Evolutionary conservation across 106 monocot genomes (phyloP).

Genomic region (Platanthera guangdongensis): DNA sequence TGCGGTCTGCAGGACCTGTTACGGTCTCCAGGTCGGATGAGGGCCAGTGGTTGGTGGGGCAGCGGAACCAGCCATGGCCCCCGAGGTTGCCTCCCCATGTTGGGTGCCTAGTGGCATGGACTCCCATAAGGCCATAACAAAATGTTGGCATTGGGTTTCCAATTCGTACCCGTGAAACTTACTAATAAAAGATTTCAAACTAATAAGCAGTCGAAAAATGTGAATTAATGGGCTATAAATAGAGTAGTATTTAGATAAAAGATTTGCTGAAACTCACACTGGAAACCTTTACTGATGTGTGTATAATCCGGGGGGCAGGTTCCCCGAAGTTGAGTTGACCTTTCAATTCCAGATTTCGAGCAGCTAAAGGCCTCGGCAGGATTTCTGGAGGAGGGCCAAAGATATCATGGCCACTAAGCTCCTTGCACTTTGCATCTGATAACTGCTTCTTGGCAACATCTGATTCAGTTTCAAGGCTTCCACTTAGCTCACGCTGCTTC

Average conservation of each 20-base stretch:
- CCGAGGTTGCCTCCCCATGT: too few species aligned
- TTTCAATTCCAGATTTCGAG: slow-evolving; percentile 11
- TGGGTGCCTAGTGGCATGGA: too few species aligned
- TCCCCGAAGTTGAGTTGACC: slow-evolving; percentile 7
- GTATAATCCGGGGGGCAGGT: slow-evolving; percentile 9
- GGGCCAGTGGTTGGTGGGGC: too few species aligned
- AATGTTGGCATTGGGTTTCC: too few species aligned
- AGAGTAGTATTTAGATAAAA: not conserved
- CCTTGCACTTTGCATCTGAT: slow-evolving; percentile 40
- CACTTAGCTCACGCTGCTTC: slow-evolving; percentile 25
- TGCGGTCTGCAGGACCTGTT: too few species aligned
- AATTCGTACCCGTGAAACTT: too few species aligned
- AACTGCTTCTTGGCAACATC: slow-evolving; percentile 29
- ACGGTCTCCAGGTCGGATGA: too few species aligned
- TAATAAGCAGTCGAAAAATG: too few species aligned
- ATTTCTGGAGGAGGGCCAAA: slow-evolving; percentile 55
- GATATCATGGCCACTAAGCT: slow-evolving; percentile 53
- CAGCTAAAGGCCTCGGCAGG: slow-evolving; percentile 10
- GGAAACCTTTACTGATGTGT: slow-evolving; percentile 3
- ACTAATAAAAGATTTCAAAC: too few species aligned
- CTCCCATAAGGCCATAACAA: too few species aligned
- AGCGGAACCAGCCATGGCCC: too few species aligned
- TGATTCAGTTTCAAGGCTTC: slow-evolving; percentile 31
- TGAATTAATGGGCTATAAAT: too few species aligned
- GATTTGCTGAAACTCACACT: not conserved